These are phyloP conservation scores for Rubroboletus satanas DNA, from an alignment of 768 basidiomycete species.

Conservation along the genomic window DNA sequence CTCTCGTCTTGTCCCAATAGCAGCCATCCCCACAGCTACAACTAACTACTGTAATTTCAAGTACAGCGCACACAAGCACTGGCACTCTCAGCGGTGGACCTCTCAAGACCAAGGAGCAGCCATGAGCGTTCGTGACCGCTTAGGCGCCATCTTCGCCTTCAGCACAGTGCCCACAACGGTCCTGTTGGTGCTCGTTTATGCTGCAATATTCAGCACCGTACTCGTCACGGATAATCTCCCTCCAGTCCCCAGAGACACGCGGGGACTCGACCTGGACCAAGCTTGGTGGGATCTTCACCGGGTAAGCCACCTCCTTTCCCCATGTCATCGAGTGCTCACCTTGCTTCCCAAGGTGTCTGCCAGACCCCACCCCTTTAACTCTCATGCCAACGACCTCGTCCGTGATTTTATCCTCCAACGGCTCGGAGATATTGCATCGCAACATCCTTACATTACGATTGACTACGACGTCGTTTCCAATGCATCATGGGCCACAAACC, in stretches of 20 bases:
- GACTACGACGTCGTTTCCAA: constrained; percentile 49
- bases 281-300: constrained; percentile 58
- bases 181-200: constrained; percentile 47
- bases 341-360: constrained; percentile 48
- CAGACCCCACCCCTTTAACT: constrained; percentile 74
- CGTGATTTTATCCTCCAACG: constrained; percentile 56
- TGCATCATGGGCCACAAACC: constrained; percentile 40
- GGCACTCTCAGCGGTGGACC: not conserved
- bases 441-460: constrained; percentile 45
- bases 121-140: constrained; percentile 26
- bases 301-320: constrained; percentile 32
- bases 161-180: constrained; percentile 42
- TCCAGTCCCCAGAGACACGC: constrained; percentile 40
- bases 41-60: not conserved
- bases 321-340: not conserved
- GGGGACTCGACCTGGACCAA: constrained; percentile 45
- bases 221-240: constrained; percentile 48
- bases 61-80: not conserved
- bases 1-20: not conserved
- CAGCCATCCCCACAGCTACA: not conserved
- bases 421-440: constrained; percentile 43
- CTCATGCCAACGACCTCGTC: constrained; percentile 70
- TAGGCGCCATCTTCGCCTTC: constrained; percentile 35
- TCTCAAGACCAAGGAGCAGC: not conserved
- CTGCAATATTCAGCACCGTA: constrained; percentile 43